Evolutionary conservation across 2,329 filamentous ascomycete species (phyloP).

Genomic region (Trichoderma pleuroti): DNA sequence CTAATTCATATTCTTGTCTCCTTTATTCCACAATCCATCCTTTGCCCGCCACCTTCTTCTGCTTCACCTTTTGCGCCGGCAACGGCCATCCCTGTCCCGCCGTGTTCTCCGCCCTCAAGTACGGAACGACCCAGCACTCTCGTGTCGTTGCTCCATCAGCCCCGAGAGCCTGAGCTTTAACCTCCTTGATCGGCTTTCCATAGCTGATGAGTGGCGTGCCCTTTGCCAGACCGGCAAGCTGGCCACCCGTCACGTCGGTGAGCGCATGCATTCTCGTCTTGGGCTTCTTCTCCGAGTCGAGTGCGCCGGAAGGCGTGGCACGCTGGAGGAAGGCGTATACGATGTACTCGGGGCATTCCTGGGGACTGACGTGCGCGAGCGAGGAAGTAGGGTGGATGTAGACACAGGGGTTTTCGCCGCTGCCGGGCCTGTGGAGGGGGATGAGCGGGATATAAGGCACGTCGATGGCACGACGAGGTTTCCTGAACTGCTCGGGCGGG

Average conservation of each 20-base stretch:
- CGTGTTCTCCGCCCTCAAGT: slow-evolving; percentile 64
- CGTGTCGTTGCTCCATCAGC: slow-evolving; percentile 45
- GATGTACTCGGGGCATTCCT: slow-evolving; percentile 81
- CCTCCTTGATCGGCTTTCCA: slow-evolving; percentile 88
- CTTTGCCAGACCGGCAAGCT: slow-evolving; percentile 75
- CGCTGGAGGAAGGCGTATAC: slow-evolving; percentile 84
- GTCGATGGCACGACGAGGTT: slow-evolving; percentile 82
- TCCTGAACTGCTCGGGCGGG: slow-evolving; percentile 63
- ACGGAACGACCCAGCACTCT: slow-evolving; percentile 81
- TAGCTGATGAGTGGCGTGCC: slow-evolving; percentile 80
- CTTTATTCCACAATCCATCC: slow-evolving; percentile 68
- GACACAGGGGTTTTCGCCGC: slow-evolving; percentile 61
- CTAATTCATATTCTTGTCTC: not conserved
- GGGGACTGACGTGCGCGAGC: slow-evolving; percentile 64
- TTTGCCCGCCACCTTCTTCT: slow-evolving; percentile 67
- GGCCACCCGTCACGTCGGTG: slow-evolving; percentile 70
- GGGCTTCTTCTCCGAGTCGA: slow-evolving; percentile 52
- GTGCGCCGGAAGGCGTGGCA: slow-evolving; percentile 46
- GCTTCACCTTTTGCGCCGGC: slow-evolving; percentile 77
- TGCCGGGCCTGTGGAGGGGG: slow-evolving; percentile 50
- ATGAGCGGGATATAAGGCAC: slow-evolving; percentile 87
- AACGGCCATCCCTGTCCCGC: slow-evolving; percentile 77
- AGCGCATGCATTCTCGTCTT: slow-evolving; percentile 87
- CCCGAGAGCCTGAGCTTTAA: slow-evolving; percentile 43
- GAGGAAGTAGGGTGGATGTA: slow-evolving; percentile 86